Base-by-base conservation (phyloP, 1,139 yeast species). In the Pichia sp. region DNA sequence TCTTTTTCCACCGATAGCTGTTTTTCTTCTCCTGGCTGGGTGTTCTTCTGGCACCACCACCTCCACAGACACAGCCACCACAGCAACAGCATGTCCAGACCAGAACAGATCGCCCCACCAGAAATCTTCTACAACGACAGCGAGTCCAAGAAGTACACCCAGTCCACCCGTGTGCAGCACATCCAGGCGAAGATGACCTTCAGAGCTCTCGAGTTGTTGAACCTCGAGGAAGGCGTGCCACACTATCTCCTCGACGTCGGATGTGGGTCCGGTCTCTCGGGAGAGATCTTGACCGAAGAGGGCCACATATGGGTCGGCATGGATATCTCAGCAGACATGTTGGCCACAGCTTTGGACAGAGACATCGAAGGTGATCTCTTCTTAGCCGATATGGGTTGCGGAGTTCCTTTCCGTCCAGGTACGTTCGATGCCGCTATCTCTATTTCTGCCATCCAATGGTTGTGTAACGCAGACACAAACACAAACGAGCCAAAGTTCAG, bases 101-200 rank as follows among this genome's bases (percentile, higher is more conserved):
- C 99, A 56, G 99, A 93, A 69, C 91, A 89, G 60, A 75, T 91
- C 52, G 99, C 99, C 14, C 99, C 99, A 33, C 98, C 99, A 38
- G 99, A 93, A 71, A 79, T 91, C 56, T 94, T 90, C 65, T 93
- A 93, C 66, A 85, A 90, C 72, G 98, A 91, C 51, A 69, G 80
- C 1, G 99, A 93, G 67, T 86, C 98, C 0, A 73, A 76, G 59
- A 93, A 93, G 64, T 93, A 93, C 67, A 91, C 99, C 0, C 76
- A 86, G 1, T 87, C 96, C 10, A 85, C 96, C 3, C 93, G 99
- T 74, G 96, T 93, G 44, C 99, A 93, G 69, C 96, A 89, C 63
- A 93, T 93, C 58, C 99, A 93, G 67, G 98, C 98, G 2, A 86
- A 88, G 63, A 93, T 93, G 99, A 90, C 99, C 0, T 75, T 91